phyloP scores from a whole-genome alignment of 2,329 filamentous ascomycete species.

The Botrytis elliptica region DNA sequence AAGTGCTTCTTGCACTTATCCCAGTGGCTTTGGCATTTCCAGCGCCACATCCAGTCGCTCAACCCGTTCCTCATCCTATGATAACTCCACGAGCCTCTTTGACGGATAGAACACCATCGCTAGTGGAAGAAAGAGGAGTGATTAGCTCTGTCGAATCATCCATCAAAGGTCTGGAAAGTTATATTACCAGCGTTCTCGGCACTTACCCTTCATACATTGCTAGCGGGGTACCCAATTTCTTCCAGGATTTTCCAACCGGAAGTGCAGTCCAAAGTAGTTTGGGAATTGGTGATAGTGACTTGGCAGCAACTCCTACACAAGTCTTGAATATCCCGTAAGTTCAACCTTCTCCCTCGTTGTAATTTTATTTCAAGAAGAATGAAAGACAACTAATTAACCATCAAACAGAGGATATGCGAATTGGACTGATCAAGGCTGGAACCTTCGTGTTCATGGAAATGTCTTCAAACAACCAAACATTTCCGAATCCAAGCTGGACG shows the following conservation, averaged over 20 bases:
- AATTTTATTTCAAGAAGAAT: background rate
- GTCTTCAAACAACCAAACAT: conserved; percentile 78
- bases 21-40: conserved; percentile 33
- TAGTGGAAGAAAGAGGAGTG: conserved; percentile 46
- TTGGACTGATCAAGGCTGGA: conserved; percentile 77
- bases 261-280: conserved; percentile 59
- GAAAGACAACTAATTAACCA: background rate
- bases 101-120: conserved; percentile 41
- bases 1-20: conserved; percentile 28
- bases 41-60: conserved; percentile 30
- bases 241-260: conserved; percentile 64
- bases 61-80: conserved; percentile 42
- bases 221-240: conserved; percentile 66
- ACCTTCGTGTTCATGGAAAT: conserved; percentile 72
- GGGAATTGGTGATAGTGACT: conserved; percentile 55
- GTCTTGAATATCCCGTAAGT: conserved; percentile 66
- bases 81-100: conserved; percentile 49
- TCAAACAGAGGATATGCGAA: conserved; percentile 61
- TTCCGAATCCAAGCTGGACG: conserved; percentile 60
- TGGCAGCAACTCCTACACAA: conserved; percentile 64
- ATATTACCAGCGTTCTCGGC: conserved; percentile 53
- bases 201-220: conserved; percentile 59
- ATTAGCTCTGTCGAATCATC: conserved; percentile 40
- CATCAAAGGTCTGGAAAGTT: conserved; percentile 49
- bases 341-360: background rate